phyloP scores from a whole-genome alignment of 768 basidiomycete genomes.

The Pleurotus pulmonarius region DNA sequence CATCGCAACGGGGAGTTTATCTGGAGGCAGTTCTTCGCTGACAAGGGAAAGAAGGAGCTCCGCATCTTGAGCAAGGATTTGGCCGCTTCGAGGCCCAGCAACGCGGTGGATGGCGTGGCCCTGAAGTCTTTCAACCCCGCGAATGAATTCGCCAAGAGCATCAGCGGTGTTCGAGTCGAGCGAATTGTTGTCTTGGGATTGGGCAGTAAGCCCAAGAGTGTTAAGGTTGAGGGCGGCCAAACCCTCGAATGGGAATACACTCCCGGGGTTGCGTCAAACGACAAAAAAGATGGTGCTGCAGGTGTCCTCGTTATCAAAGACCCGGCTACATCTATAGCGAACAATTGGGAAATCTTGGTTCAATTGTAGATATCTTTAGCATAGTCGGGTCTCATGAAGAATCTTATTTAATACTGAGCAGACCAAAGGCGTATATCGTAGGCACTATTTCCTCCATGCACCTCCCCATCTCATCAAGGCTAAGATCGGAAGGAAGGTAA shows the following conservation, averaged over 20 bases:
- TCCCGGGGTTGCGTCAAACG: conserved; percentile 51
- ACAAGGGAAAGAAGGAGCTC: conserved; percentile 40
- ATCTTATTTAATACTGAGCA: too few species aligned
- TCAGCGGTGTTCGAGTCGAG: conserved; percentile 76
- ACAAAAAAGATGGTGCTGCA: conserved; percentile 60
- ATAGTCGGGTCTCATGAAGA: background rate
- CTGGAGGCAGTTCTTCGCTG: conserved; percentile 75
- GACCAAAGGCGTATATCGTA: too few species aligned
- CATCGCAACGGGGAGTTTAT: conserved; percentile 77
- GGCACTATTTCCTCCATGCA: conserved; percentile 22
- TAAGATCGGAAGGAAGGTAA: conserved; percentile 28
- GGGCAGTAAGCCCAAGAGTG: conserved; percentile 51
- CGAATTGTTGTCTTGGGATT: conserved; percentile 79
- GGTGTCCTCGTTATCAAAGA: conserved; percentile 76
- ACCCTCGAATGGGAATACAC: conserved; percentile 69
- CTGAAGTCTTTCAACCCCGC: conserved; percentile 44
- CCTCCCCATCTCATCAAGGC: conserved; percentile 29
- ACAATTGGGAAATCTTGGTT: conserved; percentile 61
- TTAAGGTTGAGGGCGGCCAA: conserved; percentile 45
- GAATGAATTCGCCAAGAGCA: conserved; percentile 67
- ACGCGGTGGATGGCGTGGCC: conserved; percentile 50
- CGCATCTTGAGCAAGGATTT: conserved; percentile 55
- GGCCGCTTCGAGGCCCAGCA: conserved; percentile 35
- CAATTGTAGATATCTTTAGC: conserved; percentile 12
- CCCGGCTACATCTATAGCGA: conserved; percentile 52